These are phyloP conservation scores for Peronospora farinosa DNA, from an alignment of 352 stramenopile species.

Conservation along the genomic window DNA sequence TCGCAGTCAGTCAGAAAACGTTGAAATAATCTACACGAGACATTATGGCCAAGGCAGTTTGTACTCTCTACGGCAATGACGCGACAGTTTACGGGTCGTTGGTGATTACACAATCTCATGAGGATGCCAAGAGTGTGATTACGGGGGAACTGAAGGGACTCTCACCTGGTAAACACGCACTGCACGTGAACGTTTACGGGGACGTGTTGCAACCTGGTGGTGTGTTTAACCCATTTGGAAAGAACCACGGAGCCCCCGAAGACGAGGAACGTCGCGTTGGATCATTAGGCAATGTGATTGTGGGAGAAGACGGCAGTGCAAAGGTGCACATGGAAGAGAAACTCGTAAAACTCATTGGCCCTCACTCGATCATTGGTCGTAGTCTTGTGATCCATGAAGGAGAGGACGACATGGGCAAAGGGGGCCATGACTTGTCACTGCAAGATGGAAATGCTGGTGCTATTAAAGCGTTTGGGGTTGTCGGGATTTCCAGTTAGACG, in stretches of 20 bases:
- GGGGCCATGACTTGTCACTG: constrained; percentile 94
- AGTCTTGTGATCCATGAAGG: constrained; percentile 92
- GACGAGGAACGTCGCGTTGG: constrained; percentile 95
- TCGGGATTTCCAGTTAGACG: constrained; percentile 85
- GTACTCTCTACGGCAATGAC: constrained; percentile 83
- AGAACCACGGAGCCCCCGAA: constrained; percentile 93
- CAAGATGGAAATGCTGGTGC: constrained; percentile 94
- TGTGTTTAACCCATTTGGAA: constrained; percentile 98
- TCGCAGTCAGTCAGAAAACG: background rate
- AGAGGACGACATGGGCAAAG: constrained; percentile 95
- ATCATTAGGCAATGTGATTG: constrained; percentile 90
- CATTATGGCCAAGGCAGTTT: constrained; percentile 74
- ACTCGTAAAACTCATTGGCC: constrained; percentile 95
- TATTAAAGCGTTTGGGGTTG: constrained; percentile 87
- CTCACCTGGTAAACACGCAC: constrained; percentile 88
- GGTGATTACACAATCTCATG: constrained; percentile 76
- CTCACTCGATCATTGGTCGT: constrained; percentile 96
- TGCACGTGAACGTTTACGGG: constrained; percentile 94
- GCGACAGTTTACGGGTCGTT: constrained; percentile 73
- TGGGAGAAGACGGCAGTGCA: constrained; percentile 79
- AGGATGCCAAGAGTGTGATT: constrained; percentile 85
- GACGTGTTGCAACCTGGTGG: constrained; percentile 89
- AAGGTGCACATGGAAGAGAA: constrained; percentile 93
- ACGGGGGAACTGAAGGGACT: constrained; percentile 77
- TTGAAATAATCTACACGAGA: background rate